phyloP scores from a whole-genome alignment of 2,329 filamentous ascomycete genomes.

The Orbilia quercus region DNA sequence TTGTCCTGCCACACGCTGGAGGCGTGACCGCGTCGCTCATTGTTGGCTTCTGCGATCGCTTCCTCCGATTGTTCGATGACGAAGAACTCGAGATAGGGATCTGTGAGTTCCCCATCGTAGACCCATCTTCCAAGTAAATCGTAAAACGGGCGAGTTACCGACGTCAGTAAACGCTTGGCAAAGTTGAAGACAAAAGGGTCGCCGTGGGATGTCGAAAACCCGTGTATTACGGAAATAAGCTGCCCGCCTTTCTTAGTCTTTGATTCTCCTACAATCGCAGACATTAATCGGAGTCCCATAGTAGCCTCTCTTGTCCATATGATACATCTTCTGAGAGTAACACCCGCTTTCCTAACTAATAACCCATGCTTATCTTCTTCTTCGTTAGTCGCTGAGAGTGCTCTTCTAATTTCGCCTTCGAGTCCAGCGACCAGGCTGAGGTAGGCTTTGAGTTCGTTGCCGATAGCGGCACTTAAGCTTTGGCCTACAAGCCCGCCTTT shows the following conservation, averaged over 20 bases:
- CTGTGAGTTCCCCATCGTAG: slow-evolving; percentile 96
- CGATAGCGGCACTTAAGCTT: slow-evolving; percentile 87
- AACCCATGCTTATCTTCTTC: slow-evolving; percentile 71
- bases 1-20: slow-evolving; percentile 99
- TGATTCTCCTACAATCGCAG: slow-evolving; percentile 90
- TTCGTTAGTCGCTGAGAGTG: slow-evolving; percentile 78
- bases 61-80: slow-evolving; percentile 77
- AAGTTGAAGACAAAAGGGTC: slow-evolving; percentile 94
- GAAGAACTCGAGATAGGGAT: slow-evolving; percentile 95
- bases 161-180: slow-evolving; percentile 84
- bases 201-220: slow-evolving; percentile 90
- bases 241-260: slow-evolving; percentile 87
- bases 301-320: slow-evolving; percentile 98
- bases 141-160: slow-evolving; percentile 94
- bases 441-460: slow-evolving; percentile 86
- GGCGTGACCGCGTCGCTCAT: slow-evolving; percentile 71
- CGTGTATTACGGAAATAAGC: slow-evolving; percentile 91
- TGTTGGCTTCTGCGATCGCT: slow-evolving; percentile 64
- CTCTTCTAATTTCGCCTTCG: slow-evolving; percentile 88
- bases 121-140: slow-evolving; percentile 97
- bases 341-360: slow-evolving; percentile 83
- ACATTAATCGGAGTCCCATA: slow-evolving; percentile 93
- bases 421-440: slow-evolving; percentile 89
- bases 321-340: slow-evolving; percentile 93
- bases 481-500: slow-evolving; percentile 78